A percentile compares a stretch with the other conserved stretches of the same genome.
Evolutionary conservation across 176 grass and related monocot species (phyloP).

Genomic region (Triticum urartu): DNA sequence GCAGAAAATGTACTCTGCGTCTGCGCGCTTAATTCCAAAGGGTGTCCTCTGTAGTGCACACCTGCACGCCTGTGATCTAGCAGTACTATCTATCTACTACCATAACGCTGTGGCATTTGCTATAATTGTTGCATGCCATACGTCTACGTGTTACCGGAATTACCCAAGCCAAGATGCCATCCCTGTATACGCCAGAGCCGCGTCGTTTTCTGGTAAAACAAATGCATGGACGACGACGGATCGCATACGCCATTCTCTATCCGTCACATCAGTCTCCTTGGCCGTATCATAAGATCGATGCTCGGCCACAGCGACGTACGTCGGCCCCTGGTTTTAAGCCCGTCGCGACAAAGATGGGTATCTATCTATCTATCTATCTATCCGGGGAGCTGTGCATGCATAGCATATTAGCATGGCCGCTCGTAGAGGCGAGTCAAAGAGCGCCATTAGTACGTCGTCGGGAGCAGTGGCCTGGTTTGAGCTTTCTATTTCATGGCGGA

Average conservation of each 20-base stretch:
- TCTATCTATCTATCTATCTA: background rate
- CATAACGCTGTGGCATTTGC: background rate
- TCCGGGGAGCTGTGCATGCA: background rate
- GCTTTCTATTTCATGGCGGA: slow-evolving; percentile 10
- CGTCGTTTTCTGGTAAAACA: too few relatives aligned
- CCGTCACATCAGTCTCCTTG: slow-evolving; percentile 13
- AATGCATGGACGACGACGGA: background rate
- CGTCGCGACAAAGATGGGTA: background rate
- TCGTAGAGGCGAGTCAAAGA: background rate
- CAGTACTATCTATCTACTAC: background rate
- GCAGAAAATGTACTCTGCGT: background rate
- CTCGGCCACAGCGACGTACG: background rate
- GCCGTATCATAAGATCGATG: background rate
- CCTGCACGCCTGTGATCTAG: background rate
- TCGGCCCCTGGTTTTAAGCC: background rate
- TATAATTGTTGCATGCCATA: background rate
- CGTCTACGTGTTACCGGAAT: background rate
- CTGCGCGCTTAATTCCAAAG: background rate
- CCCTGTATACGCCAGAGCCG: too few relatives aligned
- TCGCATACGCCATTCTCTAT: background rate
- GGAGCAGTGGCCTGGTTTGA: slow-evolving; percentile 33
- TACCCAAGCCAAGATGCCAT: background rate
- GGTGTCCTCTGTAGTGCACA: background rate
- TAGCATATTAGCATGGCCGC: background rate
- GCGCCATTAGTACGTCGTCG: background rate